Conservation (phyloP, 2,329 filamentous ascomycete species). For the Venturia carpophila region DNA sequence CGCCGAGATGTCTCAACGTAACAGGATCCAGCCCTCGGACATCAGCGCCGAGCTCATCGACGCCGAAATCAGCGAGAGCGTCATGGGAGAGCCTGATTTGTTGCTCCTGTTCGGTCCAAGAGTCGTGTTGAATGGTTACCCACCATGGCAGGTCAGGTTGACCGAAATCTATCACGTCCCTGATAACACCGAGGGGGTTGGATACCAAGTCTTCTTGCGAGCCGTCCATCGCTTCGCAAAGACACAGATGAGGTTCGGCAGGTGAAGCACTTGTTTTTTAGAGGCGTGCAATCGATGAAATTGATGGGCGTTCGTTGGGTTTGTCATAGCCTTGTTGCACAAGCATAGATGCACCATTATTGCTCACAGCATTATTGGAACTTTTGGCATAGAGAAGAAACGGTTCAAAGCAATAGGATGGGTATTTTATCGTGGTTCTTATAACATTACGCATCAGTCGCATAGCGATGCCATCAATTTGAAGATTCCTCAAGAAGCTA, state of each 20-base stretch:
- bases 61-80: slow-evolving; percentile 67
- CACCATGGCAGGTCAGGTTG: slow-evolving; percentile 89
- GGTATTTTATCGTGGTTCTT: not conserved
- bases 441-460: not conserved
- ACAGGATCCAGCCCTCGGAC: slow-evolving; percentile 72
- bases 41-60: slow-evolving; percentile 83
- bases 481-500: not conserved
- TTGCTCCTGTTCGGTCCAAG: slow-evolving; percentile 79
- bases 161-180: slow-evolving; percentile 78
- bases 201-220: slow-evolving; percentile 87
- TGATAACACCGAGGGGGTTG: slow-evolving; percentile 67
- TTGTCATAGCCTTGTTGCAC: not conserved
- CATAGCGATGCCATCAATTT: not conserved
- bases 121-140: slow-evolving; percentile 81
- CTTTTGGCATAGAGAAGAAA: not conserved
- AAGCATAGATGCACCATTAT: not conserved
- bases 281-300: not conserved
- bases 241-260: slow-evolving; percentile 79
- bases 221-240: slow-evolving; percentile 76
- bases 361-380: not conserved
- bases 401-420: not conserved
- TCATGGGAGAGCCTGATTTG: slow-evolving; percentile 85
- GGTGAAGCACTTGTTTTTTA: not conserved
- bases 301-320: not conserved
- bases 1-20: slow-evolving; percentile 86